phyloP scores from a whole-genome alignment of 768 basidiomycete species.

The Arthromyces matolae region DNA sequence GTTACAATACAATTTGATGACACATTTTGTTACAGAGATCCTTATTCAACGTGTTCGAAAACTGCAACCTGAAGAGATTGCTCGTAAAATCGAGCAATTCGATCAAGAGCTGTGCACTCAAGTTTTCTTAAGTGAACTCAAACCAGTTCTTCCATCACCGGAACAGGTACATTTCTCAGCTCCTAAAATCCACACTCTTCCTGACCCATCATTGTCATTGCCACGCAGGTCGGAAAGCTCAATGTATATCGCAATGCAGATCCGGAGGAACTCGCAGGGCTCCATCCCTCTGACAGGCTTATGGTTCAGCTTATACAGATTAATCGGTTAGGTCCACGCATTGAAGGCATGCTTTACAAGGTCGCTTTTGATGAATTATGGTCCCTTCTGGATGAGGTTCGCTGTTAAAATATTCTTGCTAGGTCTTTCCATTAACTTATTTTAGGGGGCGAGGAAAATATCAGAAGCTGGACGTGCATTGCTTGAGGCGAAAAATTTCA shows the following conservation, averaged over 20 bases:
- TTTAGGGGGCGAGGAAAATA: constrained; percentile 76
- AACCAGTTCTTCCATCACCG: constrained; percentile 84
- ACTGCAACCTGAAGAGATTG: constrained; percentile 84
- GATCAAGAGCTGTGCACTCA: constrained; percentile 85
- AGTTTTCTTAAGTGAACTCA: constrained; percentile 84
- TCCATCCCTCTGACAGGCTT: constrained; percentile 94
- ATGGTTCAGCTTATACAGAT: constrained; percentile 98
- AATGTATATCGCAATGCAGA: constrained; percentile 87
- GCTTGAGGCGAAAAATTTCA: constrained; percentile 81
- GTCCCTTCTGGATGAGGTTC: constrained; percentile 76
- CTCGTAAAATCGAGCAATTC: constrained; percentile 78
- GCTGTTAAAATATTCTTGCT: constrained; percentile 17
- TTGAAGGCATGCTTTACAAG: constrained; percentile 95
- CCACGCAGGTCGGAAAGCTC: constrained; percentile 72
- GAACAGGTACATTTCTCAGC: constrained; percentile 88
- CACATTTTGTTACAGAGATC: constrained; percentile 57
- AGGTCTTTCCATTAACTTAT: constrained; percentile 3
- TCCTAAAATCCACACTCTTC: no score
- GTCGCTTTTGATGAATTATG: constrained; percentile 85
- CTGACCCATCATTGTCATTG: background rate
- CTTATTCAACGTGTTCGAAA: constrained; percentile 85
- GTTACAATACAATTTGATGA: background rate
- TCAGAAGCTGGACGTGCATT: constrained; percentile 78
- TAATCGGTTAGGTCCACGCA: constrained; percentile 78
- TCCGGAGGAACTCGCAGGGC: constrained; percentile 75